Evolutionary conservation across 306 rosid species (phyloP), one percentile per base, ranked within the genome.

Genomic region (Acacia confusa): DNA sequence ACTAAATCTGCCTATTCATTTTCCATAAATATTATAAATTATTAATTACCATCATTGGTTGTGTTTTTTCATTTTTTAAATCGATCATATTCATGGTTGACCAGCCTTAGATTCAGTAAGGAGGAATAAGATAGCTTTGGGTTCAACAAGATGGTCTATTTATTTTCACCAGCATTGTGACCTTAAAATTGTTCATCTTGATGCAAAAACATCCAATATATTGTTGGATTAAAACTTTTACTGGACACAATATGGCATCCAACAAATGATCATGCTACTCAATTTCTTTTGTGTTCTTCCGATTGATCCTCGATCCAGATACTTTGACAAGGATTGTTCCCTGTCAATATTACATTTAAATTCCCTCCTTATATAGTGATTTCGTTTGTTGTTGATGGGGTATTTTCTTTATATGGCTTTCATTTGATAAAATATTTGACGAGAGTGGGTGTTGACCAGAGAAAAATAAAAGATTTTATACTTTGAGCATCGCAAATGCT

Each of bases 51-150:
- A 43, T 53, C 28, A 50, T 5, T 70, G 71, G 24, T 61, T 81
- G 72, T 84, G 70, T 68, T 82, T 84, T 74, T 10, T 74, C 87
- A 82, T 65, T 72, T 84, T 82, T 67, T 63, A 60, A 66, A 78
- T 88, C 92, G 99, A 92, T 72, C 92, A 88, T 81, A 83, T 89
- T 40, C 80, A 95, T 72, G 97, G 96, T 43, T 83, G 81, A 78
- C 96, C 98, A 27, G 93, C 99, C 72, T 77, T 95, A 77, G 96
- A 93, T 83, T 95, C 98, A 98, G 82, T 87, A 28, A 87, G 91
- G 85, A 86, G 98, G 38, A 95, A 95, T 87, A 92, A 87, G 85
- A 90, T 95, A 88, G 97, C 99, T n/a, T 90, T 95, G 84, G 99
- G 32, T 41, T 93, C 99, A 1, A 96, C 98, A 28, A 88, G 99